These are phyloP conservation scores for Penicillium cinerascens DNA, from an alignment of 495 filamentous ascomycete genomes.

Conservation along the genomic window DNA sequence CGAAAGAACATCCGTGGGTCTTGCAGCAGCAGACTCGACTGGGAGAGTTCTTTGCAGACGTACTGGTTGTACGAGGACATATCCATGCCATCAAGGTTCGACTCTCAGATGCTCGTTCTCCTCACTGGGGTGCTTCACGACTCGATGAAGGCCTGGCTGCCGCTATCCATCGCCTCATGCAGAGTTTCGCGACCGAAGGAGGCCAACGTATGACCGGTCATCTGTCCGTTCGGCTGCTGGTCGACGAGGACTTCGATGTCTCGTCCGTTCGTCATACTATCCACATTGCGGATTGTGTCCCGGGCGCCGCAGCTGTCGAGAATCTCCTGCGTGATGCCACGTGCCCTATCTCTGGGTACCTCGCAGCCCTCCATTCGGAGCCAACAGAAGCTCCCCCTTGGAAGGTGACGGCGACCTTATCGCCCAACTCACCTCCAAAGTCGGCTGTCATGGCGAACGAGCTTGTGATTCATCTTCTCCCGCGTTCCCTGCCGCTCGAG, in stretches of 20 bases:
- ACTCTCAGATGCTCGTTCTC: conserved; percentile 30
- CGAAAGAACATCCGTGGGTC: conserved; percentile 56
- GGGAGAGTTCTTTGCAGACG: conserved; percentile 65
- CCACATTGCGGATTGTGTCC: conserved; percentile 37
- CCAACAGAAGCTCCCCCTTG: conserved; percentile 7
- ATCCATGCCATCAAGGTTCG: conserved; percentile 64
- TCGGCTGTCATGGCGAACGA: not conserved
- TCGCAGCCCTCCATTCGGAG: conserved; percentile 29
- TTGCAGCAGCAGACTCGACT: conserved; percentile 65
- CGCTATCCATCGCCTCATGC: conserved; percentile 60
- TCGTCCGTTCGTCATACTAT: conserved; percentile 39
- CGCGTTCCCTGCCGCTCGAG: conserved; percentile 11
- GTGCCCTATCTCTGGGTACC: conserved; percentile 31
- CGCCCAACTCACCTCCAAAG: conserved; percentile 1
- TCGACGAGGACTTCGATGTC: conserved; percentile 44
- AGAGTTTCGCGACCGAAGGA: conserved; percentile 47
- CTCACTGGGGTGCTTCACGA: conserved; percentile 54
- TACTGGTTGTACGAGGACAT: conserved; percentile 57
- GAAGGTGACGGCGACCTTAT: conserved; percentile 12
- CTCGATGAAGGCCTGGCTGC: conserved; percentile 48
- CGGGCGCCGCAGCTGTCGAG: conserved; percentile 29
- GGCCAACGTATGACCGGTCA: conserved; percentile 61
- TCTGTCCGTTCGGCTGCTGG: conserved; percentile 62
- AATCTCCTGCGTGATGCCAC: conserved; percentile 25
- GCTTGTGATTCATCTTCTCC: not conserved